These are phyloP conservation scores for Podaxis carcinomalis DNA, from an alignment of 768 basidiomycete species.

Conservation along the genomic window DNA sequence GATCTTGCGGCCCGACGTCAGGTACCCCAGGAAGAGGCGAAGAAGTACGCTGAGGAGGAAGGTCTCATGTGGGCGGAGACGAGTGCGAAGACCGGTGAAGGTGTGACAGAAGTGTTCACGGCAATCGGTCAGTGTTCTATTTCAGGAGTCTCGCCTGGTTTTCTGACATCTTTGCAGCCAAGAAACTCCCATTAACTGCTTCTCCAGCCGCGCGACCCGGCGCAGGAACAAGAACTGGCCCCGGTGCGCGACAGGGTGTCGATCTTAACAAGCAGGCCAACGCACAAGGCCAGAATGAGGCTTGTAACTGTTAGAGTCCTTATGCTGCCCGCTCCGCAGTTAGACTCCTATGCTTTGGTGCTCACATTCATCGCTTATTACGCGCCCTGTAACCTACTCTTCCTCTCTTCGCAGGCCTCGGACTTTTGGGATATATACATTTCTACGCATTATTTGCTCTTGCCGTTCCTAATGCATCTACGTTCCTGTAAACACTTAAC, in stretches of 20 bases:
- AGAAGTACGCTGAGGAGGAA: slow-evolving; percentile 91
- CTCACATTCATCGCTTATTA: slow-evolving; percentile 12
- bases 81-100: slow-evolving; percentile 85
- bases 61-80: slow-evolving; percentile 92
- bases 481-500: not conserved
- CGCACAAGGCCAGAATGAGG: slow-evolving; percentile 51
- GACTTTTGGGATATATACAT: slow-evolving; percentile 34
- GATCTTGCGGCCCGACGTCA: slow-evolving; percentile 85
- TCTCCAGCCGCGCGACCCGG: slow-evolving; percentile 61
- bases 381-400: slow-evolving; percentile 22
- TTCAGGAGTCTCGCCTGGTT: not conserved
- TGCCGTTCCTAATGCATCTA: slow-evolving; percentile 10
- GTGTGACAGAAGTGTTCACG: slow-evolving; percentile 82
- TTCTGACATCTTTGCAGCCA: slow-evolving; percentile 43
- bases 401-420: slow-evolving; percentile 26
- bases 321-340: not conserved
- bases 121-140: slow-evolving; percentile 60
- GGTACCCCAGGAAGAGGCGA: slow-evolving; percentile 82
- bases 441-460: slow-evolving; percentile 8
- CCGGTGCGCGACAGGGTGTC: slow-evolving; percentile 60
- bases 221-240: slow-evolving; percentile 44
- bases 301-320: slow-evolving; percentile 67
- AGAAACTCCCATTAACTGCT: slow-evolving; percentile 83
- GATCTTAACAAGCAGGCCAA: slow-evolving; percentile 71
- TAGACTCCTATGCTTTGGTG: not conserved